Conservation (phyloP, 148 eudicot species). For the Fallopia convolvulus region DNA sequence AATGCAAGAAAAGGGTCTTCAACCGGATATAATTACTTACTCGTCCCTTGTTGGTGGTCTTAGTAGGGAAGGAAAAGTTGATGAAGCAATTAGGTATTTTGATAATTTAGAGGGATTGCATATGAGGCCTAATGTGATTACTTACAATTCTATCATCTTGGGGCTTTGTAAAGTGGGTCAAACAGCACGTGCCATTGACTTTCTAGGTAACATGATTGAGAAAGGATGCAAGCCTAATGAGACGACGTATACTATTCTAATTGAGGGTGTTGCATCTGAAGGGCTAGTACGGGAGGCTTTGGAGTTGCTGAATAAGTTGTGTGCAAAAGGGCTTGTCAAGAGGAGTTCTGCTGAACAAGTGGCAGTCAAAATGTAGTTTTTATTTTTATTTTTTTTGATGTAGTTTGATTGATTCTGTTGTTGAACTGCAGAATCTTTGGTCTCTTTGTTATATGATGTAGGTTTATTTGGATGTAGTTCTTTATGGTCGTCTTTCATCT, state of each 20-base stretch:
- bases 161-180: constrained; percentile 54
- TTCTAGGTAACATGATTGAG: constrained; percentile 45
- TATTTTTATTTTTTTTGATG: not conserved
- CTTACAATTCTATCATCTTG: constrained; percentile 45
- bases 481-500: not conserved
- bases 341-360: constrained; percentile 47
- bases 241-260: constrained; percentile 43
- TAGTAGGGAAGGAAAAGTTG: constrained; percentile 51
- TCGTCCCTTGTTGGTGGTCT: constrained; percentile 47
- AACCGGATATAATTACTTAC: constrained; percentile 48
- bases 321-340: constrained; percentile 45
- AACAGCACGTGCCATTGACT: constrained; percentile 53
- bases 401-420: not conserved
- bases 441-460: not conserved
- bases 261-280: constrained; percentile 52
- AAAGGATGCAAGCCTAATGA: constrained; percentile 53
- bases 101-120: constrained; percentile 44
- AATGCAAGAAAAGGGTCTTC: constrained; percentile 46
- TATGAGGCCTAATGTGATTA: constrained; percentile 41
- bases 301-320: constrained; percentile 39
- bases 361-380: constrained; percentile 16
- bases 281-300: constrained; percentile 46
- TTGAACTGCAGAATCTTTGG: not conserved
- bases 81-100: constrained; percentile 40
- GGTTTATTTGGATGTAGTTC: not conserved